Conservation (phyloP, 2,329 filamentous ascomycete species). For the Diaporthe australafricana region DNA sequence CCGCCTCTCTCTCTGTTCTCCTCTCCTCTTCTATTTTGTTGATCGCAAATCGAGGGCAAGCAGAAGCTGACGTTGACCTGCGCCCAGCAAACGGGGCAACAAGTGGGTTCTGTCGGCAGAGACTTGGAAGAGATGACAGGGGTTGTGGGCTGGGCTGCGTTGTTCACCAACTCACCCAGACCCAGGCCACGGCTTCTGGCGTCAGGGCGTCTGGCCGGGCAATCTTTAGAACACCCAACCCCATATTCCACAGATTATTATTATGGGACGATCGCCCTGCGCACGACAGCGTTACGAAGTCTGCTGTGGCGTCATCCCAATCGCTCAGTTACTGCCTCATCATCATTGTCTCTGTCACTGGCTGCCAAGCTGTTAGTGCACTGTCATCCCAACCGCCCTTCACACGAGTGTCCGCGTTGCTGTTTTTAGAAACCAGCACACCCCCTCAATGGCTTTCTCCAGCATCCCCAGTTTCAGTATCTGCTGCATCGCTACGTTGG, state of each 20-base stretch:
- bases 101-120: slow-evolving; percentile 18
- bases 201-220: slow-evolving; percentile 2
- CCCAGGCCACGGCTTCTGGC: too few species aligned
- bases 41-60: neutral
- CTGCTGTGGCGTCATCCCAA: slow-evolving; percentile 6
- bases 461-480: neutral
- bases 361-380: slow-evolving; percentile 15
- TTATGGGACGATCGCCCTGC: slow-evolving; percentile 21
- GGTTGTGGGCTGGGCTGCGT: slow-evolving; percentile 12
- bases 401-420: neutral
- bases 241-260: slow-evolving; percentile 18
- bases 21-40: neutral
- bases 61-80: slow-evolving; percentile 27
- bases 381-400: neutral
- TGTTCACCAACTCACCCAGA: slow-evolving; percentile 7
- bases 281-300: slow-evolving; percentile 16
- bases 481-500: neutral
- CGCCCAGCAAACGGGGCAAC: slow-evolving; percentile 20
- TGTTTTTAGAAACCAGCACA: slow-evolving; percentile 26
- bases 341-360: neutral
- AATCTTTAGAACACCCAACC: neutral
- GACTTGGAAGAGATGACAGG: slow-evolving; percentile 3
- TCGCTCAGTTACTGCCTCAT: neutral
- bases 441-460: slow-evolving; percentile 16
- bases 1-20: too few species aligned